Evolutionary conservation across 306 rosid species (phyloP).

Genomic region (Begonia fuchsioides): DNA sequence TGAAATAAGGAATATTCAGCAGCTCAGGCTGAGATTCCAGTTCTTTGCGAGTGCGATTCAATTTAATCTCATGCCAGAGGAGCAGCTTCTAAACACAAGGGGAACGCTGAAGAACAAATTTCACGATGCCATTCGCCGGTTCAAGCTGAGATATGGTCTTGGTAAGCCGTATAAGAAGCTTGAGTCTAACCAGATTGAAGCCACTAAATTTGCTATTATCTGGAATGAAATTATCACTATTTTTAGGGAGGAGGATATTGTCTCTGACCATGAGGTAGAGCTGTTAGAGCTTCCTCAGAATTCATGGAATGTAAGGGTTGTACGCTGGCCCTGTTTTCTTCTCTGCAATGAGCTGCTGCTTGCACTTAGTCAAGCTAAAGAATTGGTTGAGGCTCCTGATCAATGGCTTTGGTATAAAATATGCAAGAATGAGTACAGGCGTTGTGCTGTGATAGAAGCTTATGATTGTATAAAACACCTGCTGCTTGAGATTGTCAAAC

Average conservation of each 20-base stretch:
- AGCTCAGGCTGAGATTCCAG: constrained; percentile 84
- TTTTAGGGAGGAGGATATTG: constrained; percentile 92
- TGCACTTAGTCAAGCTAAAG: constrained; percentile 94
- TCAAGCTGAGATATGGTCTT: constrained; percentile 90
- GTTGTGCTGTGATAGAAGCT: constrained; percentile 82
- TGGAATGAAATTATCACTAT: constrained; percentile 85
- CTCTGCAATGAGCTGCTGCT: constrained; percentile 88
- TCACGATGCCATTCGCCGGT: constrained; percentile 75
- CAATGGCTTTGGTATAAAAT: constrained; percentile 68
- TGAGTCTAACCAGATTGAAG: constrained; percentile 80
- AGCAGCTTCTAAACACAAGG: constrained; percentile 67
- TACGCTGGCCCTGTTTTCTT: constrained; percentile 94
- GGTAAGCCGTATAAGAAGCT: constrained; percentile 84
- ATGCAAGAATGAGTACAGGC: constrained; percentile 83
- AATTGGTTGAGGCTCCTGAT: constrained; percentile 62
- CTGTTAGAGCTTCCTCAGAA: constrained; percentile 73
- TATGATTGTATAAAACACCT: constrained; percentile 64
- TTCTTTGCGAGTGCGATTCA: constrained; percentile 92
- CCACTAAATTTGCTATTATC: constrained; percentile 78
- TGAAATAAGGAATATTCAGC: constrained; percentile 82
- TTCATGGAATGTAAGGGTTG: constrained; percentile 84
- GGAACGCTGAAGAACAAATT: constrained; percentile 65
- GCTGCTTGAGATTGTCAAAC: constrained; percentile 46
- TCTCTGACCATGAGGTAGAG: constrained; percentile 79
- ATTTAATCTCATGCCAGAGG: constrained; percentile 96